These are phyloP conservation scores for Blastobotrys arbuscula DNA, from an alignment of 1,139 yeast genomes.

Conservation along the genomic window DNA sequence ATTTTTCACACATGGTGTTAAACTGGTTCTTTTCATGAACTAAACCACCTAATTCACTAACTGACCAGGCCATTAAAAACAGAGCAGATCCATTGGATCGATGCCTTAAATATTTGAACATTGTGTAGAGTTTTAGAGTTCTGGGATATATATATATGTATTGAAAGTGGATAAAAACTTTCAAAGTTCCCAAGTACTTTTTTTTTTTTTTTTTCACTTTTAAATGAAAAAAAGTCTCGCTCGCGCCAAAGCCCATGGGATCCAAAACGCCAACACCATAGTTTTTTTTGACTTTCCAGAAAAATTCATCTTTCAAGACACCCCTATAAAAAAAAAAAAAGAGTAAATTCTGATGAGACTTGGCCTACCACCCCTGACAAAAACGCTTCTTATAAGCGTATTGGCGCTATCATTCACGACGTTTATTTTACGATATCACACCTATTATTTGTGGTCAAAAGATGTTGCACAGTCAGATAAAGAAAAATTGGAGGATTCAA, in stretches of 20 bases:
- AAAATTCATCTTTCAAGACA: too few relatives aligned
- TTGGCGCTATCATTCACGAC: conserved; percentile 33
- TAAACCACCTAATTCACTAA: conserved; percentile 18
- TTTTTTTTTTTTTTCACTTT: not conserved
- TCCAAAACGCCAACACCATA: too few relatives aligned
- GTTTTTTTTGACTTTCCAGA: too few relatives aligned
- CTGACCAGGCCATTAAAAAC: conserved; percentile 17
- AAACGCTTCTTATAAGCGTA: conserved; percentile 31
- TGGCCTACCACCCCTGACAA: conserved; percentile 40
- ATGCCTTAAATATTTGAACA: not conserved
- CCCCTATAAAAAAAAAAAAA: not conserved
- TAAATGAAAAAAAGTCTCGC: not conserved
- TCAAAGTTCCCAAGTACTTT: not conserved
- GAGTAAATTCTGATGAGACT: conserved; percentile 16
- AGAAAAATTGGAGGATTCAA: conserved; percentile 8
- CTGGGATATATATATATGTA: not conserved
- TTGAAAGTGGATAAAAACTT: not conserved
- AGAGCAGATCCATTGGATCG: conserved; percentile 13
- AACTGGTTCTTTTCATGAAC: conserved; percentile 16
- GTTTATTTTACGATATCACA: conserved; percentile 32
- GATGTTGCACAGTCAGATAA: conserved; percentile 12
- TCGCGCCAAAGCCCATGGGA: too few relatives aligned
- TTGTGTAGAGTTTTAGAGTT: not conserved
- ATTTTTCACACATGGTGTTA: conserved; percentile 13
- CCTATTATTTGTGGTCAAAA: conserved; percentile 24